These are phyloP conservation scores for Chlorociboria aeruginascens DNA, from an alignment of 495 filamentous ascomycete species.

Conservation along the genomic window DNA sequence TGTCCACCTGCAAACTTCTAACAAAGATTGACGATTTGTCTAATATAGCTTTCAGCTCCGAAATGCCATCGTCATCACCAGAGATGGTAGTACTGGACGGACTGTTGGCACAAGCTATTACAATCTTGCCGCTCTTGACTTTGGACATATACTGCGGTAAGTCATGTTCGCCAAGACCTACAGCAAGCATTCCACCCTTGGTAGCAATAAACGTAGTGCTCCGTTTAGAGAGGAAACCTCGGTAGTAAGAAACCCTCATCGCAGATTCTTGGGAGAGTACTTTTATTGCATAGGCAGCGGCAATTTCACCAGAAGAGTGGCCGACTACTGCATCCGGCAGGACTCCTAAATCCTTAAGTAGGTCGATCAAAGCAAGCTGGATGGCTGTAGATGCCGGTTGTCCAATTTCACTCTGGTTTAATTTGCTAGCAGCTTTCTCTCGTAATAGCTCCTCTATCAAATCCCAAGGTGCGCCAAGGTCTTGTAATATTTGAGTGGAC, in stretches of 20 bases:
- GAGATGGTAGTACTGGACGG: constrained; percentile 47
- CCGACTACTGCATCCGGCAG: constrained; percentile 42
- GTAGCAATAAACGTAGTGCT: background rate
- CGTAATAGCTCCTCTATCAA: background rate
- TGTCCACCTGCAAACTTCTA: constrained; percentile 39
- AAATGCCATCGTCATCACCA: constrained; percentile 34
- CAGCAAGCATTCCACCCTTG: constrained; percentile 39
- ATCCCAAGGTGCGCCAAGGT: constrained; percentile 30
- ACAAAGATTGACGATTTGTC: constrained; percentile 35
- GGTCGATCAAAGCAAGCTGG: constrained; percentile 40
- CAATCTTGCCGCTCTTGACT: constrained; percentile 7
- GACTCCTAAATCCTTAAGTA: constrained; percentile 43
- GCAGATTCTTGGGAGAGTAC: constrained; percentile 36
- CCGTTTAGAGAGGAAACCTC: constrained; percentile 14
- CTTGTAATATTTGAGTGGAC: constrained; percentile 25
- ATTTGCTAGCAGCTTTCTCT: background rate
- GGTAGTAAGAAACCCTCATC: constrained; percentile 40
- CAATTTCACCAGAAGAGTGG: constrained; percentile 58
- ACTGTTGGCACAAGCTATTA: constrained; percentile 44
- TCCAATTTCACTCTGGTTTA: constrained; percentile 12
- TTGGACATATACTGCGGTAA: constrained; percentile 21
- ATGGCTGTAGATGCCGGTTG: constrained; percentile 42
- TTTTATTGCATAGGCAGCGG: constrained; percentile 39
- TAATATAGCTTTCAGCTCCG: constrained; percentile 31
- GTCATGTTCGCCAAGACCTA: constrained; percentile 34